Base-by-base conservation (phyloP, 768 basidiomycete genomes). In the Mycena capillaripes region DNA sequence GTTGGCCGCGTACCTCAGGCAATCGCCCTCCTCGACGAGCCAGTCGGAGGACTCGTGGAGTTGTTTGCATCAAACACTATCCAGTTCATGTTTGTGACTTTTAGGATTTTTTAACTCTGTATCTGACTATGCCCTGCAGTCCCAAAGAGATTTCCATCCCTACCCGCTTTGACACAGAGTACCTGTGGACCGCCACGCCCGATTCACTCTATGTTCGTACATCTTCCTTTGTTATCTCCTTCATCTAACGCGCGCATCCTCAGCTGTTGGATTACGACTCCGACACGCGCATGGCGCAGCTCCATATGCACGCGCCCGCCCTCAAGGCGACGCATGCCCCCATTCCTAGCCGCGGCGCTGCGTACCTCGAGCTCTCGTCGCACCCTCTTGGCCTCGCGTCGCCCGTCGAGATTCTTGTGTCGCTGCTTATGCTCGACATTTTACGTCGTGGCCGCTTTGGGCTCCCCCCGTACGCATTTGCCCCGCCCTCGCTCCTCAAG, bases 371-470 rank as follows among this genome's bases (percentile, higher is more conserved):
- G 55, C 38, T 34, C 32, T 70, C 71, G 57, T 30, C 61, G 30
- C 71, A 72, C 57, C 71, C 71, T 2, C 66, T 55, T 25, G 67
- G 62, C 36, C 66, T 72, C 46, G 71, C 71, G 61, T 27, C 36
- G 63, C 64, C 58, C 14, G 23, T 23, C 40, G 30, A 56, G 50
- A 55, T 69, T 36, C 48, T 65, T 21, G 90, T 91, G 10, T 89
- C 89, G 17, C 91, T 91, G 78, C 82, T 92, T 40, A 86, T 92
- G 80, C 88, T 92, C 85, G 90, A 92, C 77, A 88, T 91, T 36
- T 78, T 92, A 19, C 89, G 90, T 32, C 86, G 90, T 56, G 87
- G 89, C 48, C 87, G 89, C 38, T 92, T 91, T 76, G 80, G 76
- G 66, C 85, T 89, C 14, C 85, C 86, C 29, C 83, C 86, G 6